phyloP scores from a whole-genome alignment of 225 moss, liverwort and hornwort genomes.

The Marchantia polymorpha region DNA sequence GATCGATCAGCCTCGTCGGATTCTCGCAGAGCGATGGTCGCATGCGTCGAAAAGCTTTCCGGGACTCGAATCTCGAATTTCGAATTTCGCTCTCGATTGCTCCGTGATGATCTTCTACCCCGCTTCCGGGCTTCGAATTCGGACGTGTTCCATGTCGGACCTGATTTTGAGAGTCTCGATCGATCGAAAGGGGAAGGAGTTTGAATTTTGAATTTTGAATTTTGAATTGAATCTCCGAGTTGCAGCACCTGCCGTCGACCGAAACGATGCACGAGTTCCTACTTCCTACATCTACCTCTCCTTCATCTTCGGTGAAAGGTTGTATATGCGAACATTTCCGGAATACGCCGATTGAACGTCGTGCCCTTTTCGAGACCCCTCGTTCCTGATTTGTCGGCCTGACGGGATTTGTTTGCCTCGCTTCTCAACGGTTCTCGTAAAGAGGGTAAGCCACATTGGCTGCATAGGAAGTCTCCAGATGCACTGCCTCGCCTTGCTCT shows the following conservation, averaged over 20 bases:
- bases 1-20: no score
- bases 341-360: constrained; percentile 13
- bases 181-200: no score
- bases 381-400: constrained; percentile 1
- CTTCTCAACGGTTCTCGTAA: no score
- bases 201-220: no score
- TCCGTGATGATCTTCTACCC: not conserved
- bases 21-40: not conserved
- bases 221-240: no score
- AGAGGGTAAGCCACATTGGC: no score
- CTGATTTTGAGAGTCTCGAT: not conserved
- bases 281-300: not conserved
- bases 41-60: not conserved
- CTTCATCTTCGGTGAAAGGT: not conserved
- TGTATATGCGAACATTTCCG: not conserved
- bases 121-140: not conserved
- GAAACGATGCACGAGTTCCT: not conserved
- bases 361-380: not conserved
- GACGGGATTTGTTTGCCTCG: not conserved
- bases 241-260: not conserved
- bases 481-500: no score
- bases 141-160: not conserved
- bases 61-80: not conserved
- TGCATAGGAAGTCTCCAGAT: no score
- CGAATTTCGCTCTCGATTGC: no score